Evolutionary conservation across 257 asterid species (phyloP), one percentile per base, ranked within the genome.

Genomic region (Solanum pennellii): DNA sequence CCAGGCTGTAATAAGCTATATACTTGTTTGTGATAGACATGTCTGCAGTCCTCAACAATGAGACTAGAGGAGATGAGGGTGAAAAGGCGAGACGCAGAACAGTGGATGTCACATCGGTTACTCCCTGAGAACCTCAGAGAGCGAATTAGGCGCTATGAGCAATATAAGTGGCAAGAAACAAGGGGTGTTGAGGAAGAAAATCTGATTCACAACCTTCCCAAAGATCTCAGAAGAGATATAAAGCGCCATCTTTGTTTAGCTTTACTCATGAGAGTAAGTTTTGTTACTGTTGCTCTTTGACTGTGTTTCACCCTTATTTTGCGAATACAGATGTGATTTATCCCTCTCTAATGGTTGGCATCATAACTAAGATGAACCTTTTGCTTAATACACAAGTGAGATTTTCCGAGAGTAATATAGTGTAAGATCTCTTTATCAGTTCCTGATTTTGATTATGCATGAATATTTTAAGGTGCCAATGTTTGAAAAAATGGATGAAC

Each of bases 21-120:
- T 86, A 20, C 75, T 90, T 92, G 86, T 86, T 87, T 92, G 87
- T 88, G 44, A 92, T 95, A 97, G 99, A 92, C 98, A 11, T 95
- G 92, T 89, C 89, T 97, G 92, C 99, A 97, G 90, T 95, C 99
- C 21, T 93, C 99, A 20, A 97, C 99, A 9, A 83, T 94, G 87
- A 92, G 99, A 89, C 91, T 97, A 59, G 99, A 97, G 93, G 98
- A 97, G 91, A 97, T 97, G 99, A 92, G 99, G 90, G 98, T 97
- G 86, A 97, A 95, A 92, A 91, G 98, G 89, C 96, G 98, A 84
- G 99, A 97, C 88, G 98, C 98, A 9, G 99, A 97, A 91, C 99
- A 97, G 86, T 95, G 98, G 99, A 97, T 97, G 99, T 89, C 99
- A 66, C 99, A 97, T 84, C 98, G 97, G 25, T 89, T 95, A 87